Percentiles rank a stretch among this genome's conserved stretches.
Evolutionary conservation across 305 asterid genomes (phyloP).

Genomic region (Rubia tinctorum): DNA sequence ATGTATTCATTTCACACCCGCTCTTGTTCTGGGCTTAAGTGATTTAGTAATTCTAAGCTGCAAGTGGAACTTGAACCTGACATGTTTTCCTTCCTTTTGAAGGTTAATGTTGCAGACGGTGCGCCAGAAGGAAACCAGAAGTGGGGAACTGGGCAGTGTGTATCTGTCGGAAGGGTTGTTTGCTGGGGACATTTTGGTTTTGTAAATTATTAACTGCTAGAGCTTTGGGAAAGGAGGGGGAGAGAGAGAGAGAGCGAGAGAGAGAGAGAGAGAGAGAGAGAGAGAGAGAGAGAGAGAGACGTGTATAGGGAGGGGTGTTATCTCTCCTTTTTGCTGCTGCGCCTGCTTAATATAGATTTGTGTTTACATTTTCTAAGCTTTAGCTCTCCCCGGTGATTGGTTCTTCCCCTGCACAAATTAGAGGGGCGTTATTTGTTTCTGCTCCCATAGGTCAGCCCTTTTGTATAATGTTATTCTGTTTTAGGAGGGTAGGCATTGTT

Average conservation of each 20-base stretch:
- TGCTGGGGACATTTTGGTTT: conserved; percentile 26
- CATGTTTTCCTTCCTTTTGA: conserved; percentile 19
- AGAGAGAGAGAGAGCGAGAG: no score
- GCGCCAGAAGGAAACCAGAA: conserved; percentile 15
- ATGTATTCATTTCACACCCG: no score
- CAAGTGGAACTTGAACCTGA: conserved; percentile 18
- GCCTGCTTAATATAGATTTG: background rate
- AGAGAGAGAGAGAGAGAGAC: conserved; percentile 37
- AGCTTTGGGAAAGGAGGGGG: conserved; percentile 28
- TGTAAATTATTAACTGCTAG: conserved; percentile 30
- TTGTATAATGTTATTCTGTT: conserved; percentile 16
- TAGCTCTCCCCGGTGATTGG: conserved; percentile 3
- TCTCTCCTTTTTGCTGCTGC: conserved; percentile 15
- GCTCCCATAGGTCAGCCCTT: conserved; percentile 20
- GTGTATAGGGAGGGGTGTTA: conserved; percentile 44
- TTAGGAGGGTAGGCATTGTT: conserved; percentile 23
- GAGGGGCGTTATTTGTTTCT: conserved; percentile 21
- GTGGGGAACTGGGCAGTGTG: conserved; percentile 17
- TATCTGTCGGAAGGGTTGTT: conserved; percentile 17
- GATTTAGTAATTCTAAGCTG: background rate
- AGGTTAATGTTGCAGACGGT: conserved; percentile 20
- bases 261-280: no score
- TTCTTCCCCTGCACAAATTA: conserved; percentile 22
- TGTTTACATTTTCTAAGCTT: background rate
- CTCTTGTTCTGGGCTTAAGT: background rate